phyloP scores from a whole-genome alignment of 495 filamentous ascomycete species.

The Aspergillus bridgeri region DNA sequence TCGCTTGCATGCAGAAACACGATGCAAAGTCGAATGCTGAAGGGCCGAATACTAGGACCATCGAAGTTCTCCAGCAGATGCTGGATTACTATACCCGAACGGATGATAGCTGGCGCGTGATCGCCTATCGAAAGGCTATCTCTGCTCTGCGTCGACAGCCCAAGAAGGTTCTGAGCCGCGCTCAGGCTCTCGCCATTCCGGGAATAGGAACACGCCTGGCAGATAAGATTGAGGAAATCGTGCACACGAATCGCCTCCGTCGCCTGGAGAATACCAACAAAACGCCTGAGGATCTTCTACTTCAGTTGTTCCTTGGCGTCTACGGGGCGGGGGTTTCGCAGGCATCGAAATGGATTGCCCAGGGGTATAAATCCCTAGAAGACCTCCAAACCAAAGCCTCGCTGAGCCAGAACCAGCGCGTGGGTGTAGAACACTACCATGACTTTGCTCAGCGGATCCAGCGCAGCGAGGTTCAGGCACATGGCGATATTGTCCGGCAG shows the following conservation, averaged over 20 bases:
- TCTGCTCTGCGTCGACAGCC: conserved; percentile 64
- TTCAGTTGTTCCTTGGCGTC: conserved; percentile 70
- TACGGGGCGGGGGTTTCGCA: conserved; percentile 74
- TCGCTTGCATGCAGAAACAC: conserved; percentile 66
- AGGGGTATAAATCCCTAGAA: conserved; percentile 70
- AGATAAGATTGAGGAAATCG: conserved; percentile 90
- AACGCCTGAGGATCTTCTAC: conserved; percentile 59
- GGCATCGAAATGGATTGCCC: conserved; percentile 73
- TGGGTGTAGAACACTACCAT: conserved; percentile 77
- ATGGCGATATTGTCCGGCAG: conserved; percentile 64
- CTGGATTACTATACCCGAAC: conserved; percentile 71
- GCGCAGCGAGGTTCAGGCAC: conserved; percentile 66
- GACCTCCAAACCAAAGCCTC: conserved; percentile 64
- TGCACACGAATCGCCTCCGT: conserved; percentile 66
- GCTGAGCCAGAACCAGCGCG: conserved; percentile 68
- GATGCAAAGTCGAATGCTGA: conserved; percentile 33
- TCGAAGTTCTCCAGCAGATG: conserved; percentile 79
- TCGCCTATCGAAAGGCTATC: conserved; percentile 80
- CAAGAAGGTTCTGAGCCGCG: conserved; percentile 60
- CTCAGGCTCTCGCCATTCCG: conserved; percentile 65
- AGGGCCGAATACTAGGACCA: conserved; percentile 71
- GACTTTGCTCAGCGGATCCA: conserved; percentile 85
- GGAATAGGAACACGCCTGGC: conserved; percentile 76
- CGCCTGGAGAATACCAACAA: conserved; percentile 65
- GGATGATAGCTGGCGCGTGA: conserved; percentile 74